A percentile compares a stretch with the other conserved stretches of the same genome.
Conservation (phyloP, 148 eudicot species). For the Nepenthes gracilis region DNA sequence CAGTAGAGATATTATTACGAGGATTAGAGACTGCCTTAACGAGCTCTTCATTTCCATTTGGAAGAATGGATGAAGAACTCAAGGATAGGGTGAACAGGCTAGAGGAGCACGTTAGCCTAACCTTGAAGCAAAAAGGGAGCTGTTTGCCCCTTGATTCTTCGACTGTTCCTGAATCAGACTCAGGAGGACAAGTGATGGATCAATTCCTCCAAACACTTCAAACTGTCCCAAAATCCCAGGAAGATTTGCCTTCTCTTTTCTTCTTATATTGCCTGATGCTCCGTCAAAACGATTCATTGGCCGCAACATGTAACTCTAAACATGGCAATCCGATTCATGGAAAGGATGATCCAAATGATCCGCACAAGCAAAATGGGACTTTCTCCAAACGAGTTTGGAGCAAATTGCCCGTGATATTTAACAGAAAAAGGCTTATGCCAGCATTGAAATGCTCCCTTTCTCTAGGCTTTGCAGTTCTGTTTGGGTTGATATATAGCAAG, state of each 20-base stretch:
- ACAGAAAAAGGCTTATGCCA: conserved; percentile 25
- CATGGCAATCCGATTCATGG: conserved; percentile 5
- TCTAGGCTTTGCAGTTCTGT: conserved; percentile 49
- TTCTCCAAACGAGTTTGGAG: conserved; percentile 18
- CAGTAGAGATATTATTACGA: conserved; percentile 36
- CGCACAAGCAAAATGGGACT: conserved; percentile 10
- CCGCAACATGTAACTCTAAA: conserved; percentile 12
- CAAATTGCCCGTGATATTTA: conserved; percentile 9
- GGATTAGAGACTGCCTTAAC: conserved; percentile 62
- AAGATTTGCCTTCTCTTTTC: conserved; percentile 43
- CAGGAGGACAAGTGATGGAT: conserved; percentile 18
- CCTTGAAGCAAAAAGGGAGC: conserved; percentile 11
- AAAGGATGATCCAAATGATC: conserved; percentile 11
- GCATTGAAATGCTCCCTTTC: conserved; percentile 61
- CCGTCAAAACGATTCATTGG: conserved; percentile 28
- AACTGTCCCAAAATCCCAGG: conserved; percentile 13
- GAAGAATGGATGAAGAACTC: conserved; percentile 18
- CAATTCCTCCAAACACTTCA: conserved; percentile 37
- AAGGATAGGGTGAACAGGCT: conserved; percentile 15
- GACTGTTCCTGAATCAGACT: conserved; percentile 42
- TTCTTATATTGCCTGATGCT: conserved; percentile 63
- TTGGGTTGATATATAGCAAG: conserved; percentile 57
- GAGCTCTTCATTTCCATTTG: conserved; percentile 17
- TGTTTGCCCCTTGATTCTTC: conserved; percentile 23
- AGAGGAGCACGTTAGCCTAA: conserved; percentile 23